Evolutionary conservation across 129 eudicot genomes (phyloP).

Genomic region (Tanacetum coccineum): DNA sequence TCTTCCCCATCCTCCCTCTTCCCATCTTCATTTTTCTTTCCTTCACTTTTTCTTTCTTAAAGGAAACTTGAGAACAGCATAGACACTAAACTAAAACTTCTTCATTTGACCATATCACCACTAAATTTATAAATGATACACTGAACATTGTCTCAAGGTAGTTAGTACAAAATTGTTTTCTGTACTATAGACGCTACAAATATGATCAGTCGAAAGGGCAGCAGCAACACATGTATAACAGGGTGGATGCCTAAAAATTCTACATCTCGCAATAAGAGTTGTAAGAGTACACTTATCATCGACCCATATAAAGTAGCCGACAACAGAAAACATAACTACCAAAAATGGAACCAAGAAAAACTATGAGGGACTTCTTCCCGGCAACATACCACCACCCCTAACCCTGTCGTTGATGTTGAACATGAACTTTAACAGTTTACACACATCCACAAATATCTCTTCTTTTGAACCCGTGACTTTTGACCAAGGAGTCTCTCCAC

Average conservation of each 20-base stretch:
- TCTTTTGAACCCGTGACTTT: not conserved
- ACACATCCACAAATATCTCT: constrained; percentile 8
- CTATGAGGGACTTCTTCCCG: not conserved
- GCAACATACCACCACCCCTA: constrained; percentile 22
- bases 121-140: constrained; percentile 8
- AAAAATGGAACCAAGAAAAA: not conserved
- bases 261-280: constrained; percentile 1
- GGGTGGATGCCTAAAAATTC: constrained; percentile 12
- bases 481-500: constrained; percentile 5
- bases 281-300: constrained; percentile 31
- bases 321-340: not conserved
- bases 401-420: constrained; percentile 9
- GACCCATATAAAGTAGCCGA: constrained; percentile 11
- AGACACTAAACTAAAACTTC: not conserved
- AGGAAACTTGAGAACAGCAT: no score
- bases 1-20: no score
- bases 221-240: constrained; percentile 3
- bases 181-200: not conserved
- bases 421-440: constrained; percentile 11
- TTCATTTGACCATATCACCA: constrained; percentile 8
- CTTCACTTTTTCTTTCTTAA: no score
- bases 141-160: not conserved
- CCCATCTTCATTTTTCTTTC: no score
- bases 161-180: constrained; percentile 7
- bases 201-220: not conserved